Evolutionary conservation across 306 rosid genomes (phyloP), one percentile per base, ranked within the genome.

Genomic region (Benincasa hispida): DNA sequence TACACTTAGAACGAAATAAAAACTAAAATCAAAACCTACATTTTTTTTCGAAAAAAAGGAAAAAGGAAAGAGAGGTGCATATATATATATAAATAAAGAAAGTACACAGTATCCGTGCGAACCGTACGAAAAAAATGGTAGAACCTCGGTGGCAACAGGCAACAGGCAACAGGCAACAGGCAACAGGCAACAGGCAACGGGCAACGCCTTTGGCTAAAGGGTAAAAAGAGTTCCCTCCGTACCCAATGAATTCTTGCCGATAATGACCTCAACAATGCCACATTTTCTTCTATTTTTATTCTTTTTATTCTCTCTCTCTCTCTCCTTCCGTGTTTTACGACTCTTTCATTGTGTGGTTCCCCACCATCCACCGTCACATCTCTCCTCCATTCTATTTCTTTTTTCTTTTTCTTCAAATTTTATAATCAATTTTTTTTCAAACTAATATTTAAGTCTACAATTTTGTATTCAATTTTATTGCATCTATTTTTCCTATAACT

Each of bases 251-350:
- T 84, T 85, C 83, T 56, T 66, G 56, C 15, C 42, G 83, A 87
- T 34, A 28, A 75, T 28, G 91, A 89, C 93, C 79, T 86, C 72
- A 74, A 82, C 59, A 81, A 72, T 86, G 84, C 78, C 30, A 55
- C 72, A 32, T 59, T 54, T 21, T 50, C 75, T 50, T 50, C 3
- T 6, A 15, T 0, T 17, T 50, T 15, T 15, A 15, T 4, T 15
- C 21, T 42, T 10, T 5, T 50, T 45, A 11, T 10, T 42, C 14
- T 10, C 14, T 9, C 47, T 56, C 65, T 10, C 11, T 56, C 48
- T 5, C 21, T 24, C 4, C 37, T 34, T 21, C 87, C 79, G 82
- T 80, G 76, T 75, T 83, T 76, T 82, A 78, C 85, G 90, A 87
- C 91, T 50, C 2, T 89, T 86, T 79, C 5, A 79, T 76, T 18